phyloP scores from a whole-genome alignment of 768 basidiomycete genomes.

The Auricularia heimuer region DNA sequence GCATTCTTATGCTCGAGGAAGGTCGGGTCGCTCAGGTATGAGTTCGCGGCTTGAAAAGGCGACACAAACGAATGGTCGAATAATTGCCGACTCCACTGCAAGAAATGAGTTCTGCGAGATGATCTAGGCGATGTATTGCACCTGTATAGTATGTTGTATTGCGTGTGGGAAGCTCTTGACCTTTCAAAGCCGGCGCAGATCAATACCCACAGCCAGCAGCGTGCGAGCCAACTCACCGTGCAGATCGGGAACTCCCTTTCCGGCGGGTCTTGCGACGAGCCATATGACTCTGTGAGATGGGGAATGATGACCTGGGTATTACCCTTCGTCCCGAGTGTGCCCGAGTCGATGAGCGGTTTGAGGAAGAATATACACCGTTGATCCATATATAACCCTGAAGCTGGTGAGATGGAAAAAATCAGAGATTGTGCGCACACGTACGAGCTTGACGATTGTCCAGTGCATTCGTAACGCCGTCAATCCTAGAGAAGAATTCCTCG shows the following conservation, averaged over 20 bases:
- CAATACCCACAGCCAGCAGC: too few species aligned
- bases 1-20: slow-evolving; percentile 67
- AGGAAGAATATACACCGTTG: slow-evolving; percentile 93
- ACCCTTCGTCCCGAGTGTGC: slow-evolving; percentile 96
- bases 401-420: neutral
- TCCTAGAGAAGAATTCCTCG: slow-evolving; percentile 73
- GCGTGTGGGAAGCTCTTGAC: slow-evolving; percentile 98
- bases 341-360: slow-evolving; percentile 93
- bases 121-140: slow-evolving; percentile 16
- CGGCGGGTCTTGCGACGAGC: slow-evolving; percentile 96
- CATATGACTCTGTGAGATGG: slow-evolving; percentile 91
- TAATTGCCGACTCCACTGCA: slow-evolving; percentile 84
- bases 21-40: slow-evolving; percentile 94
- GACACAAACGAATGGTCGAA: slow-evolving; percentile 92
- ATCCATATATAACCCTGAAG: slow-evolving; percentile 92
- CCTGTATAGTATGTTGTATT: slow-evolving; percentile 96
- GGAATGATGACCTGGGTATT: slow-evolving; percentile 95
- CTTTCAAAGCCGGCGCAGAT: too few species aligned
- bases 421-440: slow-evolving; percentile 29
- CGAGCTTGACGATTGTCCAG: slow-evolving; percentile 95
- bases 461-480: slow-evolving; percentile 96
- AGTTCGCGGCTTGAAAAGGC: slow-evolving; percentile 87
- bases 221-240: slow-evolving; percentile 35
- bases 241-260: slow-evolving; percentile 96
- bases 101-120: neutral